Conservation (phyloP, 179 eudicot genomes). For the Heliamphora pulchella region DNA sequence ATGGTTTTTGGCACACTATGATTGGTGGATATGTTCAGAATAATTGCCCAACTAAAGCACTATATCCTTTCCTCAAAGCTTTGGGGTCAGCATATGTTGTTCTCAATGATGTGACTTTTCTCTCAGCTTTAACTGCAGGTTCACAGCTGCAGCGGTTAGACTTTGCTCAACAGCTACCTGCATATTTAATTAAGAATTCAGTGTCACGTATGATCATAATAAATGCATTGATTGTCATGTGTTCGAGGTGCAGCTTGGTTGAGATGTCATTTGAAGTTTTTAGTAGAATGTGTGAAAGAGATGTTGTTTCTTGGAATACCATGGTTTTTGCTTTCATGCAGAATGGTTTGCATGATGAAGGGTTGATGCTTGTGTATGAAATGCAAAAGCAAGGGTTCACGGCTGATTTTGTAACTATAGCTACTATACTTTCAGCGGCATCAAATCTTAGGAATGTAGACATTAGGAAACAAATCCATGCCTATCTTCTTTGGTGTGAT, state of each 20-base stretch:
- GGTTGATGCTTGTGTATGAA: constrained; percentile 46
- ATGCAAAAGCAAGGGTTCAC: constrained; percentile 46
- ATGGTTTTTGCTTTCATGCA: constrained; percentile 53
- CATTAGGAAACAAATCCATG: constrained; percentile 46
- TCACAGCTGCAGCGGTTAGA: constrained; percentile 45
- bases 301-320: constrained; percentile 50
- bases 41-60: constrained; percentile 39
- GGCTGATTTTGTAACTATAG: constrained; percentile 36
- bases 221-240: constrained; percentile 53
- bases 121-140: constrained; percentile 39
- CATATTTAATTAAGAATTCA: constrained; percentile 38
- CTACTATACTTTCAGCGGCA: constrained; percentile 46
- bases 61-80: constrained; percentile 40
- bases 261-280: constrained; percentile 46
- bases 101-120: constrained; percentile 41
- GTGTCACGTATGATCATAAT: constrained; percentile 25
- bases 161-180: constrained; percentile 46
- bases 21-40: constrained; percentile 53
- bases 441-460: constrained; percentile 38
- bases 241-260: constrained; percentile 50
- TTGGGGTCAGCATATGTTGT: constrained; percentile 25
- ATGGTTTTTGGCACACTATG: constrained; percentile 54
- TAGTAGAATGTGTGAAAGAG: constrained; percentile 44
- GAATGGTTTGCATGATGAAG: constrained; percentile 45
- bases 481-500: constrained; percentile 35